These are phyloP conservation scores for Chytriomyces confervae DNA, from an alignment of 192 early-diverging fungal genomes.

Conservation along the genomic window DNA sequence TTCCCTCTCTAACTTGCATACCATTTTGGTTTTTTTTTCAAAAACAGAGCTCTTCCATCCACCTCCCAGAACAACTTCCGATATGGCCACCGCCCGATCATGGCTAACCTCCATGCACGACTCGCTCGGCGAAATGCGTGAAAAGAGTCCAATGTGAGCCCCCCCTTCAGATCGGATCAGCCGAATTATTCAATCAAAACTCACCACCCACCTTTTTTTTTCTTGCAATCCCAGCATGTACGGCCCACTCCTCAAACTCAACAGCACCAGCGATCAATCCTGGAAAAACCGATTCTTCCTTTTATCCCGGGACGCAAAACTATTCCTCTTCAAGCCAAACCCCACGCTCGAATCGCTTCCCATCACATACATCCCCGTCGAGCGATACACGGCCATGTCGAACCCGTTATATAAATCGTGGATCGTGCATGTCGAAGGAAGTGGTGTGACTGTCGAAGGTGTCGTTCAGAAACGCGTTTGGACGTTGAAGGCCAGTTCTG, in stretches of 20 bases:
- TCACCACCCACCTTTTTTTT: not conserved
- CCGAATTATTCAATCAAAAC: not conserved
- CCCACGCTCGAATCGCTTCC: not conserved
- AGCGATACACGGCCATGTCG: not conserved
- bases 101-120: not conserved
- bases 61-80: no score
- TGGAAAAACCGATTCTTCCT: conserved; percentile 13
- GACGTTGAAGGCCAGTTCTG: not conserved
- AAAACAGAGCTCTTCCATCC: no score
- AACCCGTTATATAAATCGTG: not conserved
- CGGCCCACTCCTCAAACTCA: not conserved
- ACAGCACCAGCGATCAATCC: not conserved
- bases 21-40: no score
- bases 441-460: not conserved
- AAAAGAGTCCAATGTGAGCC: not conserved
- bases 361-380: conserved; percentile 9
- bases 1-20: no score
- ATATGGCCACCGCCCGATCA: not conserved
- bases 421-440: conserved; percentile 1
- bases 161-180: not conserved
- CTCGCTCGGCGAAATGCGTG: not conserved
- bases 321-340: conserved; percentile 19
- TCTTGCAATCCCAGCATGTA: not conserved
- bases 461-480: not conserved
- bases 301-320: conserved; percentile 4